phyloP scores from a whole-genome alignment of 129 eudicot genomes.

The Logfia minima region DNA sequence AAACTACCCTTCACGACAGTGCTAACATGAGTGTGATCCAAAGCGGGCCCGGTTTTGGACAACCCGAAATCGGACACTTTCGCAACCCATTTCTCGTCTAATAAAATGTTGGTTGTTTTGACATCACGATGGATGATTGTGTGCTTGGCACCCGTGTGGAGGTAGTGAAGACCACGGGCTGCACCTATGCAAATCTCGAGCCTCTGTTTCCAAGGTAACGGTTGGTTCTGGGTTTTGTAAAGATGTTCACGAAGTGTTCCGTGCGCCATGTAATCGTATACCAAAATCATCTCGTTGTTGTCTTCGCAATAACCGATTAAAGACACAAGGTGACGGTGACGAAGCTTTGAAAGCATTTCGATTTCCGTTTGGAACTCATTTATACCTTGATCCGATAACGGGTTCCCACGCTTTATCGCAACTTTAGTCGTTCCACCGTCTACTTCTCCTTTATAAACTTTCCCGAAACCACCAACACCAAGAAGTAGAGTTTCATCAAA shows the following conservation, averaged over 20 bases:
- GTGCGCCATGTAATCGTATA: constrained; percentile 91
- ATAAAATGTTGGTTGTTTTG: constrained; percentile 78
- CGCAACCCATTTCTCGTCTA: constrained; percentile 96
- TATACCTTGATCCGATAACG: constrained; percentile 81
- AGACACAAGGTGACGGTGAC: constrained; percentile 91
- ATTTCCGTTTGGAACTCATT: constrained; percentile 95
- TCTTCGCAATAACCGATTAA: constrained; percentile 92
- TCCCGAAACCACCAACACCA: constrained; percentile 96
- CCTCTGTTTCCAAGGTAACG: constrained; percentile 92
- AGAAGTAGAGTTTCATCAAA: constrained; percentile 78
- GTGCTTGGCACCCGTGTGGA: constrained; percentile 94
- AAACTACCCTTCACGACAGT: constrained; percentile 95
- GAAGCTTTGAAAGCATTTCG: constrained; percentile 91
- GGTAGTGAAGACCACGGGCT: constrained; percentile 94
- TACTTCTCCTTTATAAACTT: constrained; percentile 86
- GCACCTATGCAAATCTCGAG: constrained; percentile 95
- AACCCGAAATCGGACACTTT: constrained; percentile 90
- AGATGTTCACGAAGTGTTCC: constrained; percentile 97
- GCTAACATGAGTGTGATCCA: constrained; percentile 93
- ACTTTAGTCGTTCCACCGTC: constrained; percentile 80
- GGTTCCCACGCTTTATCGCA: constrained; percentile 94
- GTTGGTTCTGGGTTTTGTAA: constrained; percentile 87
- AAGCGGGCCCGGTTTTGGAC: constrained; percentile 83
- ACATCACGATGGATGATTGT: constrained; percentile 96
- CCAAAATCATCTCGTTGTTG: constrained; percentile 85